Conservation (phyloP, 75 land plant genomes). For the Gnetum montanum region DNA sequence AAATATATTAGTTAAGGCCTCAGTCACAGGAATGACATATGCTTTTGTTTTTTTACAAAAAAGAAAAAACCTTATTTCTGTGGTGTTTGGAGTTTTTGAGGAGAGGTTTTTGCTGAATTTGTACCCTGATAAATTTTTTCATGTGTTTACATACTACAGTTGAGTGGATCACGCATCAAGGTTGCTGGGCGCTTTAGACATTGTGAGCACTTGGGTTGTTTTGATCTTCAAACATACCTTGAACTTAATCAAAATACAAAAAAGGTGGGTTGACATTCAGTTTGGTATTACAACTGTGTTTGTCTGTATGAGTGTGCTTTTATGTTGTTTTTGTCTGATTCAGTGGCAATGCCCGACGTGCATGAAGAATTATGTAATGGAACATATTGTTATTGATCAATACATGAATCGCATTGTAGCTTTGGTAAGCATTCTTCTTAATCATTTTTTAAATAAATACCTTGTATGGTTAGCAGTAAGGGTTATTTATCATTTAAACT, state of each 20-base stretch:
- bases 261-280: constrained; percentile 44
- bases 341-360: constrained; percentile 99
- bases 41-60: no score
- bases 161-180: constrained; percentile 95
- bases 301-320: neutral
- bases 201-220: constrained; percentile 95
- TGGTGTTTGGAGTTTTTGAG: neutral
- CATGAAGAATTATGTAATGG: constrained; percentile 78
- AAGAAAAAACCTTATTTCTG: no score
- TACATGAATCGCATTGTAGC: constrained; percentile 72
- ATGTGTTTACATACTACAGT: constrained; percentile 18
- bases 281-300: neutral
- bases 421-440: constrained; percentile 23
- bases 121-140: neutral
- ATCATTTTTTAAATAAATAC: neutral
- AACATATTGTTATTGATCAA: constrained; percentile 74
- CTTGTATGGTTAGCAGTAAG: neutral
- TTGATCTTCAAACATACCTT: constrained; percentile 91
- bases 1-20: no score
- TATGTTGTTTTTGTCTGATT: constrained; percentile 10
- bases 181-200: constrained; percentile 92
- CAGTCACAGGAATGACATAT: no score
- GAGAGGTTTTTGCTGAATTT: neutral
- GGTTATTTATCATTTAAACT: neutral
- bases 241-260: constrained; percentile 89